Evolutionary conservation across 805 yeast species (phyloP).

Genomic region (Ogataea polymorpha): DNA sequence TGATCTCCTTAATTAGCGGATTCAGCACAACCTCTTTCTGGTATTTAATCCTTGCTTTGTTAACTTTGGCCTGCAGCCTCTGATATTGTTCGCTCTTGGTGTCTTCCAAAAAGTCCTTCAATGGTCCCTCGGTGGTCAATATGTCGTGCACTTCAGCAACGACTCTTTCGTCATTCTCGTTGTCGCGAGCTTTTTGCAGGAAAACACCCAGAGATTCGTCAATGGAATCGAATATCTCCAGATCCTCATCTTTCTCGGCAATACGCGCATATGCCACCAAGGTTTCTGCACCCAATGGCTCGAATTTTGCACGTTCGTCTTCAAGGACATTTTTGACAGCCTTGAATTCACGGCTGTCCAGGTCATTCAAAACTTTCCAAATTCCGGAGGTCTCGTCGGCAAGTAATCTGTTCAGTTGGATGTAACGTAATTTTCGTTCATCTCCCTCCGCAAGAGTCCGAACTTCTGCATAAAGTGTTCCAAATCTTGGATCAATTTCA

Average conservation of each 20-base stretch:
- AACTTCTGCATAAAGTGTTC: slow-evolving; percentile 20
- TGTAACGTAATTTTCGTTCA: slow-evolving; percentile 16
- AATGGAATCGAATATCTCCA: background rate
- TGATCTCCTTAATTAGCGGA: slow-evolving; percentile 10
- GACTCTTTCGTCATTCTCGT: background rate
- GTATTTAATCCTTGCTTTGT: slow-evolving; percentile 1
- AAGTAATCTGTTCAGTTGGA: slow-evolving; percentile 17
- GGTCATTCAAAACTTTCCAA: slow-evolving; percentile 24
- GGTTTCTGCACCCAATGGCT: slow-evolving; percentile 1
- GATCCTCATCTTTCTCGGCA: background rate
- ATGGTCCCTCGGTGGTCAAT: background rate
- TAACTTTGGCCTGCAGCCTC: slow-evolving; percentile 7
- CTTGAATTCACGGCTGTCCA: slow-evolving; percentile 16
- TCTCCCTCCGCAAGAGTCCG: slow-evolving; percentile 20
- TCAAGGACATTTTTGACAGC: slow-evolving; percentile 18
- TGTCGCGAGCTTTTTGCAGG: slow-evolving; percentile 2
- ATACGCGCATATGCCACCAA: background rate
- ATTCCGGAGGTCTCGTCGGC: slow-evolving; percentile 21
- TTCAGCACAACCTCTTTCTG: slow-evolving; percentile 5
- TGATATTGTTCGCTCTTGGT: background rate
- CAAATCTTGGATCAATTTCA: slow-evolving; percentile 26
- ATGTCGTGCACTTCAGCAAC: background rate
- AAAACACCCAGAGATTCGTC: slow-evolving; percentile 1
- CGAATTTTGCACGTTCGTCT: slow-evolving; percentile 2
- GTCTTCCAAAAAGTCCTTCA: background rate